phyloP scores from a whole-genome alignment of 371 early-diverging fungal species.

The Saksenaea vasiformis region DNA sequence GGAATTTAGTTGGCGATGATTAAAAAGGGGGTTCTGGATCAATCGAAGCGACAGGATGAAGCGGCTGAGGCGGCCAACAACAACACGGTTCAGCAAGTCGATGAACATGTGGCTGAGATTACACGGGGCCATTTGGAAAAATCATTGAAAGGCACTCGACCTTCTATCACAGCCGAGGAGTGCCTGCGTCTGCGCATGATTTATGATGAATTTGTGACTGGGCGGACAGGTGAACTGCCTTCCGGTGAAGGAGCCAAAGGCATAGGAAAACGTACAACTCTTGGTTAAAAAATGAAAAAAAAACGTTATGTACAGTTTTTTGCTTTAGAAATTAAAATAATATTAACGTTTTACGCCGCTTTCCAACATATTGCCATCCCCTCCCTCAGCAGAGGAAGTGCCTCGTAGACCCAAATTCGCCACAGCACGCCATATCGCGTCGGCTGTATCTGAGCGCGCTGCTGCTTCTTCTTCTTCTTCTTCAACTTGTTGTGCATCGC shows the following conservation, averaged over 20 bases:
- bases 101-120: slow-evolving; percentile 44
- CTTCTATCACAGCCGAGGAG: slow-evolving; percentile 70
- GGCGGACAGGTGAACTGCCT: slow-evolving; percentile 67
- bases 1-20: slow-evolving; percentile 59
- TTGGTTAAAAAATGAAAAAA: slow-evolving; percentile 39
- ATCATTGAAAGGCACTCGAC: slow-evolving; percentile 60
- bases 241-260: slow-evolving; percentile 70
- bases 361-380: slow-evolving; percentile 22
- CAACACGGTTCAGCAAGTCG: slow-evolving; percentile 8
- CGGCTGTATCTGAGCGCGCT: not conserved
- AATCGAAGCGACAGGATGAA: slow-evolving; percentile 11
- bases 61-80: slow-evolving; percentile 4
- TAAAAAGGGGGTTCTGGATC: slow-evolving; percentile 39
- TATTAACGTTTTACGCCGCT: not conserved
- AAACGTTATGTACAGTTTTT: not conserved
- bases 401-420: slow-evolving; percentile 25
- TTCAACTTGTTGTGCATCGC: not conserved
- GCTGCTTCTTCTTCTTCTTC: slow-evolving; percentile 2
- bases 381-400: slow-evolving; percentile 22
- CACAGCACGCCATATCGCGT: slow-evolving; percentile 10
- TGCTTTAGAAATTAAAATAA: too few relatives aligned
- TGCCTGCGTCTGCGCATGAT: slow-evolving; percentile 55
- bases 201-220: slow-evolving; percentile 70
- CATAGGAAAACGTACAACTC: slow-evolving; percentile 64
- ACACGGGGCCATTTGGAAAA: slow-evolving; percentile 56